Conservation (phyloP, 805 yeast species). For the Blastobotrys parvus region DNA sequence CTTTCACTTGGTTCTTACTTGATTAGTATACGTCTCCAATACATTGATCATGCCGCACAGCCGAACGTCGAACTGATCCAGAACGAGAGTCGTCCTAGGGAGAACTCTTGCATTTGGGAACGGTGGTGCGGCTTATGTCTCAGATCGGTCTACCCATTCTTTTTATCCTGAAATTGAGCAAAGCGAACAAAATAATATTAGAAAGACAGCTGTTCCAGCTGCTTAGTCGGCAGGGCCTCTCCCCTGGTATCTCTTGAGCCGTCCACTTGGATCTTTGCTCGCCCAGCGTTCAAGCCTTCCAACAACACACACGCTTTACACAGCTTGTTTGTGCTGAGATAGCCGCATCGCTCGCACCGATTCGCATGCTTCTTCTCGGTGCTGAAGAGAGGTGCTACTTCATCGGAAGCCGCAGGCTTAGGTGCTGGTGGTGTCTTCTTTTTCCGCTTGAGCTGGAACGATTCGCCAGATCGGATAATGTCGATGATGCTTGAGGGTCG, state of each 20-base stretch:
- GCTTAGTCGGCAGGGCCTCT: conserved; percentile 11
- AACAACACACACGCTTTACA: conserved; percentile 91
- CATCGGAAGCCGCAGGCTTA: neutral
- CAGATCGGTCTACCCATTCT: no score
- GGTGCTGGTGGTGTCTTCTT: conserved; percentile 13
- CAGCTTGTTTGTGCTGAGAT: conserved; percentile 74
- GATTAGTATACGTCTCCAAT: no score
- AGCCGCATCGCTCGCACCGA: conserved; percentile 82
- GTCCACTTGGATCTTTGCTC: conserved; percentile 58
- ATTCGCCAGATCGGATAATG: conserved; percentile 90
- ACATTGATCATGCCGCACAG: no score
- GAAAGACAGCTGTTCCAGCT: conserved; percentile 55
- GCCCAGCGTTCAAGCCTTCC: conserved; percentile 70
- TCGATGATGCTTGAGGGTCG: conserved; percentile 92
- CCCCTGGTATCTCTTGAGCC: conserved; percentile 34
- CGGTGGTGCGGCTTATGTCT: no score
- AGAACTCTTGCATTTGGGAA: no score
- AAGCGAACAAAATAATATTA: no score
- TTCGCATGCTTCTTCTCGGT: conserved; percentile 18
- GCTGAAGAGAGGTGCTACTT: conserved; percentile 1
- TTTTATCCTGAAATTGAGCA: no score
- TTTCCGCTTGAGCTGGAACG: conserved; percentile 42
- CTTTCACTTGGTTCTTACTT: no score
- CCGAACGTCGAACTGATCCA: no score
- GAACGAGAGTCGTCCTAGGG: no score